Evolutionary conservation across 768 basidiomycete species (phyloP).

Genomic region (Xerocomellus amylosporus): DNA sequence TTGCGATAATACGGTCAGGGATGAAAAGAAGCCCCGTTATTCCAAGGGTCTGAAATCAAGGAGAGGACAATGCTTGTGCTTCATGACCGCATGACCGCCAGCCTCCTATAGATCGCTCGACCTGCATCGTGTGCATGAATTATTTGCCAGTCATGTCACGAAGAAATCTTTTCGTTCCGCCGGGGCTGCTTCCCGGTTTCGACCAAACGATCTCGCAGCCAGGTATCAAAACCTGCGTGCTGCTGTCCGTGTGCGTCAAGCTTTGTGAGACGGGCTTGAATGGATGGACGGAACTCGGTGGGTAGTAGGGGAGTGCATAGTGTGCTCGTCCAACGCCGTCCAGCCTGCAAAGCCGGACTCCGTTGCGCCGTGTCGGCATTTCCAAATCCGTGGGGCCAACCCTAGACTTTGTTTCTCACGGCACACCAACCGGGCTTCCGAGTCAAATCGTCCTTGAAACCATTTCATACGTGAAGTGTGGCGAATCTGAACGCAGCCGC

Average conservation of each 20-base stretch:
- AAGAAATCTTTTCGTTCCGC: background rate
- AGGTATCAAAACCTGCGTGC: background rate
- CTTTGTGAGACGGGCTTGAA: background rate
- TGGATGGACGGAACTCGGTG: background rate
- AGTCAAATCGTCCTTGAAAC: background rate
- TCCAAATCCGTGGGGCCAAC: background rate
- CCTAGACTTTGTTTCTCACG: slow-evolving; percentile 2
- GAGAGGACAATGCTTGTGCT: background rate
- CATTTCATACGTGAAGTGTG: background rate
- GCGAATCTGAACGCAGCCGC: slow-evolving; percentile 11
- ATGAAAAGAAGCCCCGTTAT: slow-evolving; percentile 17
- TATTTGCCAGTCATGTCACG: background rate
- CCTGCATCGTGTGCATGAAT: background rate
- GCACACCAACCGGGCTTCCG: background rate
- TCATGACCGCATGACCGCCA: background rate
- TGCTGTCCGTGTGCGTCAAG: background rate
- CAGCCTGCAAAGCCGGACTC: background rate
- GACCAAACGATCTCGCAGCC: background rate
- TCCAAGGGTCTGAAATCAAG: slow-evolving; percentile 2
- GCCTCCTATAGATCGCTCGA: background rate
- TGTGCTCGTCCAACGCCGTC: background rate
- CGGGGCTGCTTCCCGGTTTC: too few relatives aligned
- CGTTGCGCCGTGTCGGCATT: background rate
- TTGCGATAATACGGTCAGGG: slow-evolving; percentile 15
- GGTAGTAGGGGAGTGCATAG: background rate